A percentile compares a stretch with the other conserved stretches of the same genome.
Evolutionary conservation across 768 basidiomycete species (phyloP).

Genomic region (Phylloporus sp.): DNA sequence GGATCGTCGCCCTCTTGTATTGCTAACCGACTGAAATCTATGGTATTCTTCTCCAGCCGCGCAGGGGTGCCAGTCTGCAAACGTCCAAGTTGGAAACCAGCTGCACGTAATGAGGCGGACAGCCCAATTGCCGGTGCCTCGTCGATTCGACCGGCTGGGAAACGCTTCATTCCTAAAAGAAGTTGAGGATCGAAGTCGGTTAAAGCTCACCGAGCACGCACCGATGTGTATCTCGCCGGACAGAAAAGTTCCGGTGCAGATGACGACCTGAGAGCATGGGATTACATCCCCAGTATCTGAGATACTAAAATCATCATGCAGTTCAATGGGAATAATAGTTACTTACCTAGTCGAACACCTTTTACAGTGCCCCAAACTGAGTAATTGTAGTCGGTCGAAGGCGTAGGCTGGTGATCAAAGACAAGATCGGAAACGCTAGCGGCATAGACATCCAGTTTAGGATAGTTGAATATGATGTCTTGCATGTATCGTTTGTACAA

Average conservation of each 20-base stretch:
- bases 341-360: conserved; percentile 66
- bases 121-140: conserved; percentile 70
- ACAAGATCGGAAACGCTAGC: conserved; percentile 78
- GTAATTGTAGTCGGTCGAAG: conserved; percentile 20
- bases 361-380: conserved; percentile 47
- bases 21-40: conserved; percentile 59
- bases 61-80: conserved; percentile 88
- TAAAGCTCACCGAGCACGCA: conserved; percentile 23
- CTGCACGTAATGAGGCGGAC: conserved; percentile 65
- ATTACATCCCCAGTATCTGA: conserved; percentile 73
- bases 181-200: neutral
- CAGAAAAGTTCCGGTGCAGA: conserved; percentile 90
- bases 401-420: conserved; percentile 45
- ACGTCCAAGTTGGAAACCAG: conserved; percentile 79
- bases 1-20: conserved; percentile 61
- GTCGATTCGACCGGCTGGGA: conserved; percentile 73
- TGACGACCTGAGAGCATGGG: conserved; percentile 72
- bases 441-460: conserved; percentile 62
- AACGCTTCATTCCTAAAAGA: conserved; percentile 55
- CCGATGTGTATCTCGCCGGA: conserved; percentile 91
- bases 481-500: conserved; percentile 86
- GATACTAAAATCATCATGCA: neutral
- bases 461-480: conserved; percentile 54
- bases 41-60: conserved; percentile 62
- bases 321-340: neutral